Conservation (phyloP, 1,139 yeast genomes). For the Saccharomycopsis crataegensis region DNA sequence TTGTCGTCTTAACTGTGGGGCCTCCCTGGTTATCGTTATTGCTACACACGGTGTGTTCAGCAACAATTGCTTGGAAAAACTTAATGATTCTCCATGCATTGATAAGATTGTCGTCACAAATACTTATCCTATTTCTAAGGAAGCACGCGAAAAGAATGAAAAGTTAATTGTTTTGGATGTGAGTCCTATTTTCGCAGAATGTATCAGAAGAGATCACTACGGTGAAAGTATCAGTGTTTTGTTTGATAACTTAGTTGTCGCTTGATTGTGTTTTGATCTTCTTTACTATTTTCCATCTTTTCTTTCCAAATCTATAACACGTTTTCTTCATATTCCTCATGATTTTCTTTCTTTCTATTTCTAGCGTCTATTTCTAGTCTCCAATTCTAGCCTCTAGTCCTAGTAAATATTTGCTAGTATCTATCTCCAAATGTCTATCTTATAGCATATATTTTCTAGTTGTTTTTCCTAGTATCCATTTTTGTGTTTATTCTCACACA, state of each 20-base stretch:
- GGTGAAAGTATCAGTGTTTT: slow-evolving; percentile 78
- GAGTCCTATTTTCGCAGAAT: slow-evolving; percentile 69
- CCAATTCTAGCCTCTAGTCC: not conserved
- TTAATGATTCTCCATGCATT: slow-evolving; percentile 52
- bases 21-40: slow-evolving; percentile 68
- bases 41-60: slow-evolving; percentile 78
- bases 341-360: not conserved
- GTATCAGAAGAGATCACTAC: slow-evolving; percentile 72
- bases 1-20: slow-evolving; percentile 51
- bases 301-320: not conserved
- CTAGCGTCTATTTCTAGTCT: not conserved
- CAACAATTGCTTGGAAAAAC: slow-evolving; percentile 58
- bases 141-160: slow-evolving; percentile 40
- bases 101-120: slow-evolving; percentile 66
- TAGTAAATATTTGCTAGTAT: too few relatives aligned
- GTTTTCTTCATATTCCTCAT: not conserved
- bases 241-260: slow-evolving; percentile 29
- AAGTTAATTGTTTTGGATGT: slow-evolving; percentile 64
- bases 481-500: too few relatives aligned
- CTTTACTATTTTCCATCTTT: not conserved
- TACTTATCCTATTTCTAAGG: slow-evolving; percentile 62
- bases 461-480: too few relatives aligned
- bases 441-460: too few relatives aligned
- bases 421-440: too few relatives aligned
- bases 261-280: not conserved